A percentile compares a stretch with the other conserved stretches of the same genome.
Conservation (phyloP, 768 basidiomycete genomes). For the Infundibulicybe gibba region DNA sequence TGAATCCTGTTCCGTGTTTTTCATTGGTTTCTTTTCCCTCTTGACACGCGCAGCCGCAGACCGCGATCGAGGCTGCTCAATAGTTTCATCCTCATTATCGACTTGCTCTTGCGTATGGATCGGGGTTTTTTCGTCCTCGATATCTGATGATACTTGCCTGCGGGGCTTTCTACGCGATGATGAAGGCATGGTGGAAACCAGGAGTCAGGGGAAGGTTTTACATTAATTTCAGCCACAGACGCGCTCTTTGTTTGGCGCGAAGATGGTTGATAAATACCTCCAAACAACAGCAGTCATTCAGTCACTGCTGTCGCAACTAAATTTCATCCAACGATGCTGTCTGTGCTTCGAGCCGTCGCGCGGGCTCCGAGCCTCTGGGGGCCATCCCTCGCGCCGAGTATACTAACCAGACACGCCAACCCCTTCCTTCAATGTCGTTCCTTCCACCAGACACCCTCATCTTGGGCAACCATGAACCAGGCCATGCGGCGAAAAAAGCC, state of each 20-base stretch:
- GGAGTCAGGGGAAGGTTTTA: conserved; percentile 6
- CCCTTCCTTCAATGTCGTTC: conserved; percentile 33
- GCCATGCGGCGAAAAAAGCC: conserved; percentile 76
- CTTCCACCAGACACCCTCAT: conserved; percentile 62
- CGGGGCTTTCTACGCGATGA: conserved; percentile 37
- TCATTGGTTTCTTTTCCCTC: conserved; percentile 28
- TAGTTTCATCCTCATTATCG: conserved; percentile 47
- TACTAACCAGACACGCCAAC: not conserved
- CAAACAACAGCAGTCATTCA: too few relatives aligned
- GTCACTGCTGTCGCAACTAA: too few relatives aligned
- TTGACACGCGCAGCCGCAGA: conserved; percentile 20
- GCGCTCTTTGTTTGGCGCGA: conserved; percentile 28
- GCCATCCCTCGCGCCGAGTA: conserved; percentile 16
- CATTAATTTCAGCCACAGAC: conserved; percentile 18
- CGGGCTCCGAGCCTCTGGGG: conserved; percentile 23
- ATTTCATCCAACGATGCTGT: conserved; percentile 26
- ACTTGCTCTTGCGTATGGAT: conserved; percentile 30
- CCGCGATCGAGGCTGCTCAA: conserved; percentile 29
- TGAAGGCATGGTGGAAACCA: conserved; percentile 28
- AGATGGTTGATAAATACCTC: conserved; percentile 3
- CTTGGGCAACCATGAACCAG: conserved; percentile 78
- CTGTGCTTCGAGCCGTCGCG: conserved; percentile 29
- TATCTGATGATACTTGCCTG: conserved; percentile 53
- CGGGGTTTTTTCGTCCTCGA: conserved; percentile 45
- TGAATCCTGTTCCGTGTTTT: conserved; percentile 10